Evolutionary conservation across 768 basidiomycete species (phyloP), one percentile per base, ranked within the genome.

Genomic region (Naganishia friedmannii): DNA sequence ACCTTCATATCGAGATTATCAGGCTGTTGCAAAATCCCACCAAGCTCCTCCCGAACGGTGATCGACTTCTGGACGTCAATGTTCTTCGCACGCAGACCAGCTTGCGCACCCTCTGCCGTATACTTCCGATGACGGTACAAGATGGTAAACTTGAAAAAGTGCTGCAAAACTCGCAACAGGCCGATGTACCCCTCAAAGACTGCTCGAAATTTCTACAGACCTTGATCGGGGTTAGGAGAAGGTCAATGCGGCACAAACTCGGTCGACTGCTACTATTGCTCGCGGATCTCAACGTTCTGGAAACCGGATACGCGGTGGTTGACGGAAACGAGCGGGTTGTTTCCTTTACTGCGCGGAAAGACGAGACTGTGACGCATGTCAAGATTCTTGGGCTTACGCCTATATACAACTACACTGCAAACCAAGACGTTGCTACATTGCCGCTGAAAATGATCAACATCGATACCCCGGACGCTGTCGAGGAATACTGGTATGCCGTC

Each of bases 401-500:
- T 13, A 31, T 71, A 32, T 58, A 67, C 51, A 58, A 71, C 66
- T 67, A 56, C 55, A 12, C 29, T 23, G 10, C 19, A 10, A 65
- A 26, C 21, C 42, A 46, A 26, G 28, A n/a, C 13, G 23, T 8
- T 5, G n/a, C 54, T 9, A 54, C 65, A 8, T 10, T 54, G 21
- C 46, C 51, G 6, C 13, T 48, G n/a, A 65, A 57, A 29, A 21
- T 42, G 9, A 28, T 32, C 3, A 66, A 10, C 45, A n/a, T 67
- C 15, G 32, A 13, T 0, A 65, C 28, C 3, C 28, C 26, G 7
- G 23, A 53, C 12, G 56, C 67, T 23, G 54, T 63, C 21, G 48
- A 28, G 15, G 45, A 54, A 19, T 72, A 37, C 28, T 72, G 71
- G 71, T 72, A 68, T 53, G 51, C 32, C 42, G 23, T 68, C 37